Evolutionary conservation across 106 monocot species (phyloP), one percentile per base, ranked within the genome.

Genomic region (Dendrobium catenatum): DNA sequence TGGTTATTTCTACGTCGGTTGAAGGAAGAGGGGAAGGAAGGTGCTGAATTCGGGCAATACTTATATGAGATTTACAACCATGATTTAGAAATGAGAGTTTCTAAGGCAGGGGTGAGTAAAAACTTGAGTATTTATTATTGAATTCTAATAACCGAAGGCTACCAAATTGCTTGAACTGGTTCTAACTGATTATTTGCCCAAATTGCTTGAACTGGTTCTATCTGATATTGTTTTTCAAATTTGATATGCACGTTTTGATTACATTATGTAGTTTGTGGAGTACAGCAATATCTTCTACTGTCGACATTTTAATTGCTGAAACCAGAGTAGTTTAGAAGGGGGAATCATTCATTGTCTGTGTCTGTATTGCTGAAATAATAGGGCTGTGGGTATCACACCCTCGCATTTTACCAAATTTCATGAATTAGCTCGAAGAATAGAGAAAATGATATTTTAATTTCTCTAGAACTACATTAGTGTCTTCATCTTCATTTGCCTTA

Each of bases 1-100:
- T 97, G 96, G 96, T 92, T 97, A 59, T 86, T 92, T 80, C 89
- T 97, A 80, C 90, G 92, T 19, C 90, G 94, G 75, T 83, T 97
- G 81, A 97, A 88, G 81, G 94, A 94, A 88, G 94, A 97, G 37
- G 96, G 94, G 51, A 97, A 92, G 80, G 96, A 97, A 88, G 96
- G 96, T 37, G 80, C 79, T 80, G 88, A 97, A 55, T 91, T 97
- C 78, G 94, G 94, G 6, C 96, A 97, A 77, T 94, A 97, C 79
- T 77, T 97, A 31, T 97, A 97, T 88, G 96, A 94, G 82, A 92
- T 97, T 58, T 97, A 92, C 84, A 97, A 94, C 86, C 94, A 97
- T 83, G 94, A 97, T 84, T 78, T 94, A 42, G 96, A 94, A 84
- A 80, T 97, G 41, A 90, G 96, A 82, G 94, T 94, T 10, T 92